Percentiles rank a stretch among this genome's conserved stretches.
Conservation (phyloP, 192 early-diverging fungal species). For the Backusella sp. region DNA sequence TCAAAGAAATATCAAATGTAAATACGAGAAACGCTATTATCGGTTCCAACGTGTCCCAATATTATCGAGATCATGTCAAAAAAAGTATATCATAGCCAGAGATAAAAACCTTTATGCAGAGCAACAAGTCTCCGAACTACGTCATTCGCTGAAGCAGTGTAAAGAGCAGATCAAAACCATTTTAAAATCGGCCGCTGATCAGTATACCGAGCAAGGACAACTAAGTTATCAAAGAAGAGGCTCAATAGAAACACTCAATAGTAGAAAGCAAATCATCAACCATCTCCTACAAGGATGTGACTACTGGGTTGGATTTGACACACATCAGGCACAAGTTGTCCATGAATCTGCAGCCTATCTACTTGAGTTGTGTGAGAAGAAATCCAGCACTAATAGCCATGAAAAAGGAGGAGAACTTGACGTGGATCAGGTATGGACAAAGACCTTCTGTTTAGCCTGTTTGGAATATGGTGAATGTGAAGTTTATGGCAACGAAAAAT, state of each 20-base stretch:
- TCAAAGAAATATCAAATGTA: not conserved
- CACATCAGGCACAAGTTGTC: slow-evolving; percentile 3
- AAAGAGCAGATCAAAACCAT: not conserved
- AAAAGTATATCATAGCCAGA: not conserved
- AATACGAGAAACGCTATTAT: not conserved
- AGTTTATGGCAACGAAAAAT: not conserved
- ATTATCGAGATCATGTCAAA: not conserved
- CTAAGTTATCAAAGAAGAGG: not conserved
- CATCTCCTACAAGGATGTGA: slow-evolving; percentile 1
- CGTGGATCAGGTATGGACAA: not conserved
- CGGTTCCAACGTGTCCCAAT: not conserved
- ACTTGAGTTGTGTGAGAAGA: not conserved
- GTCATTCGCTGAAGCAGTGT: not conserved
- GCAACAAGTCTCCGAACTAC: slow-evolving; percentile 1
- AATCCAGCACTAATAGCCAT: not conserved
- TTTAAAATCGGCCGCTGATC: not conserved
- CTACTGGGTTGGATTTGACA: slow-evolving; percentile 11
- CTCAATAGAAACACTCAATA: not conserved
- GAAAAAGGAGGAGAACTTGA: not conserved
- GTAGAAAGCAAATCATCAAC: not conserved
- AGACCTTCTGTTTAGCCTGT: slow-evolving; percentile 6
- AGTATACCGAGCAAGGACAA: slow-evolving; percentile 3
- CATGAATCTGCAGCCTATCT: not conserved
- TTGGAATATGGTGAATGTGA: slow-evolving; percentile 11
- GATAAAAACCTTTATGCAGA: not conserved